phyloP scores from a whole-genome alignment of 2,329 filamentous ascomycete genomes.

The Seiridium unicorne region DNA sequence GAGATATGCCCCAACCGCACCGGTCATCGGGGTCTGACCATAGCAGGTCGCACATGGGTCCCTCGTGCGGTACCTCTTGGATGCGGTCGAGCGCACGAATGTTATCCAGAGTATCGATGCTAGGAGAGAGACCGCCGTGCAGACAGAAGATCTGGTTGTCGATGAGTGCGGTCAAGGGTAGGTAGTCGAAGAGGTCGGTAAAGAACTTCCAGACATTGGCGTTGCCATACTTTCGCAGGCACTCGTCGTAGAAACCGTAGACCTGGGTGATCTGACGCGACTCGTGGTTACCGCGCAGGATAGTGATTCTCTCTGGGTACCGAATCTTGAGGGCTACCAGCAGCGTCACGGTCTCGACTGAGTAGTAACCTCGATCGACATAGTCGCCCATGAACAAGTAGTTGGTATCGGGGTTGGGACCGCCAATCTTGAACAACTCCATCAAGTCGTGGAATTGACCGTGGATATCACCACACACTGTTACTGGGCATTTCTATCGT shows the following conservation, averaged over 20 bases:
- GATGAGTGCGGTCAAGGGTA: constrained; percentile 93
- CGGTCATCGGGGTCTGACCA: constrained; percentile 98
- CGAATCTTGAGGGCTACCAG: constrained; percentile 95
- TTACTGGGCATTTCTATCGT: constrained; percentile 90
- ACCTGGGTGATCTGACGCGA: constrained; percentile 96
- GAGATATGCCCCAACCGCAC: constrained; percentile 94
- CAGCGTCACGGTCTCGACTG: constrained; percentile 92
- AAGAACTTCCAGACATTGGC: constrained; percentile 97
- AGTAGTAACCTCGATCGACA: constrained; percentile 98
- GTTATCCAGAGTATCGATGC: constrained; percentile 92
- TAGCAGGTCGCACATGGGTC: constrained; percentile 95
- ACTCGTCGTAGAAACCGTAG: constrained; percentile 98
- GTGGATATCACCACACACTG: constrained; percentile 98
- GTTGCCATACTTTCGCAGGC: constrained; percentile 90
- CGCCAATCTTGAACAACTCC: constrained; percentile 99
- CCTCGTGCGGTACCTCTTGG: constrained; percentile 97
- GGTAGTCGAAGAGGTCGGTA: constrained; percentile 97
- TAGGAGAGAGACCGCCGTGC: constrained; percentile 94
- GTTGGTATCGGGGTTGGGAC: constrained; percentile 96
- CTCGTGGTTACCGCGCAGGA: constrained; percentile 94
- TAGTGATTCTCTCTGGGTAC: constrained; percentile 94
- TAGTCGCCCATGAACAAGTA: constrained; percentile 99
- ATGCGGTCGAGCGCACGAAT: constrained; percentile 94
- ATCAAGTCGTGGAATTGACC: constrained; percentile 99
- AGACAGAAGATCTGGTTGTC: constrained; percentile 99